Base-by-base conservation (phyloP, 1,284 basidiomycete genomes). In the Papiliotrema nemorosa region DNA sequence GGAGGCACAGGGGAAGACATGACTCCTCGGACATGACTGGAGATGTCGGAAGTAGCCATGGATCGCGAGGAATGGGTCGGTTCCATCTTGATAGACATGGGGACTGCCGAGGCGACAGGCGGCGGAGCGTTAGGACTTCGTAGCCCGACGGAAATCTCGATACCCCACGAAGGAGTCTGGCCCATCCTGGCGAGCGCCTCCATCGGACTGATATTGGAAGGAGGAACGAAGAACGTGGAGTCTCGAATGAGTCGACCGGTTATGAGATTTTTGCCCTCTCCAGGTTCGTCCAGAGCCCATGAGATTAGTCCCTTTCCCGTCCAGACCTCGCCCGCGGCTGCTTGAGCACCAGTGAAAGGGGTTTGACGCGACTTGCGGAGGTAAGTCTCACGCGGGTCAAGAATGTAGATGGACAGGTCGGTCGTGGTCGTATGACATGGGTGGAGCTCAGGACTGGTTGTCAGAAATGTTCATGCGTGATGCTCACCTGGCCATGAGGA, bases 351-450 rank as follows among this genome's bases (percentile, higher is more conserved):
- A 13, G 55, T 46, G 40, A 53, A 54, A 24, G 60, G 47, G 25
- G 57, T 55, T 34, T 55, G 53, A 20, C 71, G 64, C 34, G 66
- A 60, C 13, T 58, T 52, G 9, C 67, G 60, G 9, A 70, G 56
- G 42, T 54, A 69, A 9, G 71, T 70, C 45, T 73, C 69, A 41
- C 71, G 66, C 7, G 71, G 66, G 51, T 73, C 71, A 37, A 72
- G 64, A 36, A 70, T 62, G 57, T 73, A 73, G 18, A 73, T 52
- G 6, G 68, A 70, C 5, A 66, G 55, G 55, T 73, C 71, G 40
- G 67, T 60, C 0, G 63, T 58, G 21, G 46, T 29, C 25, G 62
- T 50, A 49, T 62, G 51, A 2, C 40, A 27, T 4, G 70, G 69
- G 49, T 69, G 64, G 3, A 70, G 49, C 54, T 73, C 70, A 44